Conservation (phyloP, 2,329 filamentous ascomycete species). For the Akanthomyces lecanii region DNA sequence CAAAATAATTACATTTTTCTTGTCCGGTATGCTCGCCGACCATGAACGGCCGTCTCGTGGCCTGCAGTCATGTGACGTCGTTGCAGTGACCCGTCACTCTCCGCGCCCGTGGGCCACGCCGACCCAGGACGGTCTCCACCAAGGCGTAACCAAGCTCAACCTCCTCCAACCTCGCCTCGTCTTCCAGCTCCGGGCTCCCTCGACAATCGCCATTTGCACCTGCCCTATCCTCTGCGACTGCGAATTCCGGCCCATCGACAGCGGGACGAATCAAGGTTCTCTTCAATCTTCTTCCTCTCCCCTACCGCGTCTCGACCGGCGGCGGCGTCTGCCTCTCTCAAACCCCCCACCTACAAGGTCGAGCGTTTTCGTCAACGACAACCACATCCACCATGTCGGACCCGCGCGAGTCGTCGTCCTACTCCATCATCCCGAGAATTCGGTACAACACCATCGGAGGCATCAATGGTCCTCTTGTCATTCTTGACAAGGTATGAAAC, state of each 20-base stretch:
- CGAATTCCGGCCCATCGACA: constrained; percentile 18
- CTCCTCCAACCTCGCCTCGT: constrained; percentile 34
- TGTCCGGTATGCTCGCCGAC: too few relatives aligned
- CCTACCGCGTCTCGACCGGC: not conserved
- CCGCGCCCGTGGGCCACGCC: constrained; percentile 23
- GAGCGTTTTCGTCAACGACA: constrained; percentile 18
- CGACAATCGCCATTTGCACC: constrained; percentile 22
- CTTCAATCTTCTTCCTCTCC: not conserved
- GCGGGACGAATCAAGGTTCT: not conserved
- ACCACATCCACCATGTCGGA: constrained; percentile 42
- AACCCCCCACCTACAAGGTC: constrained; percentile 11
- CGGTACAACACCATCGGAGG: constrained; percentile 98
- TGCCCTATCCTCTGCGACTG: constrained; percentile 20
- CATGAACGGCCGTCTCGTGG: not conserved
- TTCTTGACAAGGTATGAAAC: constrained; percentile 78
- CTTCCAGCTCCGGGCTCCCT: constrained; percentile 25
- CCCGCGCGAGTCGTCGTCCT: constrained; percentile 55
- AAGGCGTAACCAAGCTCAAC: constrained; percentile 36
- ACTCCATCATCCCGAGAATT: constrained; percentile 59
- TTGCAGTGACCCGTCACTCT: constrained; percentile 19
- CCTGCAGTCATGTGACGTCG: constrained; percentile 39
- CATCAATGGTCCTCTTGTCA: constrained; percentile 96
- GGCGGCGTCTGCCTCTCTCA: constrained; percentile 16
- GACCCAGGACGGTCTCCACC: constrained; percentile 32
- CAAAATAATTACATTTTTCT: too few relatives aligned